Base-by-base conservation (phyloP, 768 basidiomycete species). In the Arthromyces matolae region DNA sequence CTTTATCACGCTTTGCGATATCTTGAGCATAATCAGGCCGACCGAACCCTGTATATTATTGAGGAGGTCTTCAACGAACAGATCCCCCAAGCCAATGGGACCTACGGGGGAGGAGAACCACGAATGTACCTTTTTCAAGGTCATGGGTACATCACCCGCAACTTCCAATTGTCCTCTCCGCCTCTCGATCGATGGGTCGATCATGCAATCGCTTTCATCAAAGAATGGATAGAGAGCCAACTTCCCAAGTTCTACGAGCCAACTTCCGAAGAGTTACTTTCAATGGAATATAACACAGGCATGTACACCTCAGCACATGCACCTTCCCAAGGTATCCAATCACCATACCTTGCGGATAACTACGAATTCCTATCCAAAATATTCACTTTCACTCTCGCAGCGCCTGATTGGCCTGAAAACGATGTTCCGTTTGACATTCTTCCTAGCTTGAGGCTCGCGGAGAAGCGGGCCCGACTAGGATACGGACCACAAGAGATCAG, bases 181-280 rank as follows among this genome's bases (percentile, higher is more conserved):
- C 49, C 49, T 27, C 25, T 50, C 8, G 14, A 40, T 16, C 22
- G 14, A 22, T 50, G 42, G 49, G 14, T 45, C 7, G 0, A 2
- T 8, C 12, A 1, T 0, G 32, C 38, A 2, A 40, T 45, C 13
- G 2, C 1, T 1, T 14, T 16, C 1, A 39, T 41, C 8, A 41
- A 45, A 33, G 8, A 45, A n/a, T 50, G 49, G 44, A 39, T 50
- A 12, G 20, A 23, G 33, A 22, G 19, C 16, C 25, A 45, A 20
- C 7, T 9, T 16, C 35, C 20, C 1, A 16, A 35, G 23, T 24
- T 1, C 18, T 7, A 18, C 5, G 3, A 25, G 13, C 16, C 35
- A 36, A 36, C 12, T 18, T 33, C 8, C 19, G 4, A 5, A 7
- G 7, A 8, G 5, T 25, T n/a, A 24, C 33, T 8, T 8, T 0